Conservation (phyloP, 345 rosid species). For the Carallia brachiata region DNA sequence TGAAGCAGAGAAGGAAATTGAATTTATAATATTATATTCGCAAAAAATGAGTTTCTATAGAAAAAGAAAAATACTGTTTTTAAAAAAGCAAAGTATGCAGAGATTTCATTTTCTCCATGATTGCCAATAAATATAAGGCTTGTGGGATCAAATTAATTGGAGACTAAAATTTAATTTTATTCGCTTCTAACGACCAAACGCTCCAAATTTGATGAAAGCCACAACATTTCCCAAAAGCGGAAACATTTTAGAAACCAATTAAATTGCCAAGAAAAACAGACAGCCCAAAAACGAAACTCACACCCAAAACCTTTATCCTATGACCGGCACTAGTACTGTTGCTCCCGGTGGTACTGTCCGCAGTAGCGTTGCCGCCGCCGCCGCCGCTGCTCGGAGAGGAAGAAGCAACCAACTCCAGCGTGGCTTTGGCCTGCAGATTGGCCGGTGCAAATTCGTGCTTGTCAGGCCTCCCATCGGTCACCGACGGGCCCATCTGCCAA, state of each 20-base stretch:
- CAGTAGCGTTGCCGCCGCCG: background rate
- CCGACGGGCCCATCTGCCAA: slow-evolving; percentile 29
- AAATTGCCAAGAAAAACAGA: slow-evolving; percentile 11
- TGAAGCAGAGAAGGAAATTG: no score
- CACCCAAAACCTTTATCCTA: slow-evolving; percentile 4
- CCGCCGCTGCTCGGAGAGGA: background rate
- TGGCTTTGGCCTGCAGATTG: slow-evolving; percentile 12
- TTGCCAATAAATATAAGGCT: no score
- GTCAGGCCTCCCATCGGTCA: slow-evolving; percentile 15
- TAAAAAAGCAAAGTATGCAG: no score
- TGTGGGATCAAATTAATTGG: no score
- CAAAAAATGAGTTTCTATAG: no score
- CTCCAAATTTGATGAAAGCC: background rate
- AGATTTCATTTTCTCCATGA: no score
- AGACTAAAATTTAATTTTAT: background rate
- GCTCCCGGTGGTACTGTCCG: background rate
- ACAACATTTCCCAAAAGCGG: background rate
- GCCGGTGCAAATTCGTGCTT: slow-evolving; percentile 14
- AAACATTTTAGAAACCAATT: background rate
- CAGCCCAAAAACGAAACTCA: slow-evolving; percentile 11
- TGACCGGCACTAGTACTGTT: slow-evolving; percentile 4
- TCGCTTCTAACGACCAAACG: background rate
- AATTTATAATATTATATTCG: no score
- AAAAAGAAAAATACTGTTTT: no score
- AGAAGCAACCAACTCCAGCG: slow-evolving; percentile 4